Evolutionary conservation across 176 grass and related monocot species (phyloP), one percentile per base, ranked within the genome.

Genomic region (Musa troglodytarum): DNA sequence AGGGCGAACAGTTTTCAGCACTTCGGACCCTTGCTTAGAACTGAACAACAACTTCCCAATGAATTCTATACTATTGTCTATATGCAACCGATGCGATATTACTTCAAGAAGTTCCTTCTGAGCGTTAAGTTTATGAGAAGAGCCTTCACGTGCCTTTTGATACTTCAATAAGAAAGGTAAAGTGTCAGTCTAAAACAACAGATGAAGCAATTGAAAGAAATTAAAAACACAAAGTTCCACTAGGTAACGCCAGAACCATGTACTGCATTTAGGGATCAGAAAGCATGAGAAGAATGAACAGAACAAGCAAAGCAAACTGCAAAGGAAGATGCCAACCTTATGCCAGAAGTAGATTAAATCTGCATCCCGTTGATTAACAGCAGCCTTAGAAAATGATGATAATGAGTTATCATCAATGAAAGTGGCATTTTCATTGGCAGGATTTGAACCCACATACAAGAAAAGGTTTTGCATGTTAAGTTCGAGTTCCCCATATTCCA

Each of bases 301-400:
- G 59, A 28, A 65, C n/a, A 17, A 52, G 24, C 11, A 74, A 59
- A 59, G 16, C 29, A 43, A 77, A 66, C 59, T 28, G 10, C n/a
- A 17, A 12, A 3, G n/a, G 49, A 9, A 16, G 25, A 13, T n/a
- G 63, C 71, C 19, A 87, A 87, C 85, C 85, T 87, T 99, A 66
- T 99, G 90, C 90, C 95, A 99, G 76, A 94, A 94, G 84, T 99
- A 99, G 74, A 99, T 84, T 68, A 99, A 91, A 80, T 99, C 95
- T 69, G 90, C 90, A 76, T 99, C 95, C 52, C 95, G 81, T 80
- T 99, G 95, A 78, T 99, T 94, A 71, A 94, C 84, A 86, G 90
- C 81, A 87, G 90, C 79, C 61, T 55, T 83, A 21, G 80, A 85
- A 24, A 84, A 79, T 11, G 82, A 84, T 2, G 76, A 83, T 71